These are phyloP conservation scores for Eutrema heterophyllum DNA, from an alignment of 345 rosid genomes.

Conservation along the genomic window DNA sequence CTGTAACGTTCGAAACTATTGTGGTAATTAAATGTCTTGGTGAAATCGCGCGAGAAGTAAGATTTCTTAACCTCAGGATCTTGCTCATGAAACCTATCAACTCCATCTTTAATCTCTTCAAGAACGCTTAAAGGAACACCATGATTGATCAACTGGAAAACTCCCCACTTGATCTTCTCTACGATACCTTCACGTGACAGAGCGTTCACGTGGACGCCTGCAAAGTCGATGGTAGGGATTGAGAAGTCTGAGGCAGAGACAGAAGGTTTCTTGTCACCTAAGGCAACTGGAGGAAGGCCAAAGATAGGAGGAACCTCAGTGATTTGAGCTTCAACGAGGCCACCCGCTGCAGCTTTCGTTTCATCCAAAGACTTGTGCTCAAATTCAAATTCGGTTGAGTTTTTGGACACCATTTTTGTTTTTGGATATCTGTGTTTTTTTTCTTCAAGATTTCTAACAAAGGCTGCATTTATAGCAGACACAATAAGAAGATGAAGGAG, in stretches of 20 bases:
- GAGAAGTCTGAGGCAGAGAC: neutral
- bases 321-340: constrained; percentile 26
- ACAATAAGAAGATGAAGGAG: neutral
- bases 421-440: neutral
- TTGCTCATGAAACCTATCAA: constrained; percentile 38
- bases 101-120: constrained; percentile 30
- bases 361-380: neutral
- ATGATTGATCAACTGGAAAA: constrained; percentile 49
- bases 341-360: neutral
- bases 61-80: constrained; percentile 35
- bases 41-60: constrained; percentile 29
- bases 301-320: constrained; percentile 32
- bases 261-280: neutral
- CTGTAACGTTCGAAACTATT: constrained; percentile 38
- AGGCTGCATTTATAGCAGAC: neutral
- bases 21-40: constrained; percentile 26
- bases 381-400: neutral
- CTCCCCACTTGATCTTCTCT: constrained; percentile 36
- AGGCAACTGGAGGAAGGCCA: constrained; percentile 5
- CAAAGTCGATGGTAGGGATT: constrained; percentile 45
- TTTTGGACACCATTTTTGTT: neutral
- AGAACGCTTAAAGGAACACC: constrained; percentile 37
- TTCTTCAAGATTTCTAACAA: neutral
- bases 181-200: constrained; percentile 12
- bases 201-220: neutral